Conservation (phyloP, 2,329 filamentous ascomycete genomes). For the Fulvia fulva region DNA sequence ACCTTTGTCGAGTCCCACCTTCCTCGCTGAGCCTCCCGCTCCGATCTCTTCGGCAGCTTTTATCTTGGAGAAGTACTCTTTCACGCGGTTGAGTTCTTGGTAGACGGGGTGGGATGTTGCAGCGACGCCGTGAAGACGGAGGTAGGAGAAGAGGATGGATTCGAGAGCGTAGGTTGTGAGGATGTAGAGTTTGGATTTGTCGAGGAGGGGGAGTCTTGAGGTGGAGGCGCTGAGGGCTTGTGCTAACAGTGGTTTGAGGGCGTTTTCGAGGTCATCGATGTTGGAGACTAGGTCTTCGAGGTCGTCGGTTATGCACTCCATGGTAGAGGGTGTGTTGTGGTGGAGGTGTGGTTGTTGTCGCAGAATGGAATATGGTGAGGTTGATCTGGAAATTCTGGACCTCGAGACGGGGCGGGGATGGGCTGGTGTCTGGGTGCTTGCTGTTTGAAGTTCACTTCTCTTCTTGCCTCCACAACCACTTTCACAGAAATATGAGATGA, state of each 20-base stretch:
- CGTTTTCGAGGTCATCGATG: slow-evolving; percentile 72
- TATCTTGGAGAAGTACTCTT: slow-evolving; percentile 91
- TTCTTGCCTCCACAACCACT: not conserved
- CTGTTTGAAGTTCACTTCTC: not conserved
- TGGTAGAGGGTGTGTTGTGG: slow-evolving; percentile 27
- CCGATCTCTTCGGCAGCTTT: slow-evolving; percentile 59
- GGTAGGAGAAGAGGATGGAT: slow-evolving; percentile 78
- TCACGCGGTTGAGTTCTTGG: slow-evolving; percentile 78
- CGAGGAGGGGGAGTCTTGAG: slow-evolving; percentile 80
- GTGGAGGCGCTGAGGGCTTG: slow-evolving; percentile 63
- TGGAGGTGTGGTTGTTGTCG: slow-evolving; percentile 1
- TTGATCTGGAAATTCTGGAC: slow-evolving; percentile 6
- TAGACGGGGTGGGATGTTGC: slow-evolving; percentile 83
- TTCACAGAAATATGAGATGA: not conserved
- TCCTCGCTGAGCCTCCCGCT: slow-evolving; percentile 36
- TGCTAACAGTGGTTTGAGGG: slow-evolving; percentile 68
- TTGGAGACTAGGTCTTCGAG: slow-evolving; percentile 66
- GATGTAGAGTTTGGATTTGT: slow-evolving; percentile 92
- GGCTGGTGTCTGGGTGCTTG: not conserved
- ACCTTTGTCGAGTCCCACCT: slow-evolving; percentile 65
- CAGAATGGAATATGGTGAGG: not conserved
- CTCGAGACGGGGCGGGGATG: slow-evolving; percentile 8
- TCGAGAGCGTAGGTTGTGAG: slow-evolving; percentile 84
- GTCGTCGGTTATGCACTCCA: slow-evolving; percentile 60
- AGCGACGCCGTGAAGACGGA: slow-evolving; percentile 74